phyloP scores from a whole-genome alignment of 1,284 basidiomycete genomes.

The Sanghuangporus weigelae region DNA sequence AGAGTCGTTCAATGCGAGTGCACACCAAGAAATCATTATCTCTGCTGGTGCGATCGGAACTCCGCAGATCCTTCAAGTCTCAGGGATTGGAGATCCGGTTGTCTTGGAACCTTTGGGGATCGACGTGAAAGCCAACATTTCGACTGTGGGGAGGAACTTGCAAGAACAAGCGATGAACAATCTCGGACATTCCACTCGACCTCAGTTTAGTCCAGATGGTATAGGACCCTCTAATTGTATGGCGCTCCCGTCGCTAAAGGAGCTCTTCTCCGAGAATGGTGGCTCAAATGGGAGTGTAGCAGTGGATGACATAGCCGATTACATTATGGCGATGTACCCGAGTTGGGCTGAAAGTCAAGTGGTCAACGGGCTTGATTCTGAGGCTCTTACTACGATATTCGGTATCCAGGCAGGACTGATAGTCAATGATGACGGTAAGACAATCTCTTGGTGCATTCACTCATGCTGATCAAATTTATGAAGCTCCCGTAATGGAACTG shows the following conservation, averaged over 20 bases:
- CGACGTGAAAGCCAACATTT: constrained; percentile 31
- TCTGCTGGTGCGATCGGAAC: constrained; percentile 32
- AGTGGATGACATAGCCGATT: constrained; percentile 23
- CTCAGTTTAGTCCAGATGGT: constrained; percentile 30
- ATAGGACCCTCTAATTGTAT: constrained; percentile 39
- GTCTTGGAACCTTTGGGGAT: constrained; percentile 36
- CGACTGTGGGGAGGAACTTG: constrained; percentile 41
- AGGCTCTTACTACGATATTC: constrained; percentile 37
- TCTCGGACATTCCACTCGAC: constrained; percentile 29
- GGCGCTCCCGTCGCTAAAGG: constrained; percentile 41
- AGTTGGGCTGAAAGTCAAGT: constrained; percentile 40
- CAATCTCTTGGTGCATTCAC: neutral
- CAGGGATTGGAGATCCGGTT: constrained; percentile 40
- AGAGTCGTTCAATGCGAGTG: constrained; percentile 18
- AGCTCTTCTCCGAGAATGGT: constrained; percentile 37
- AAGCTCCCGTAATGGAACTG: constrained; percentile 41
- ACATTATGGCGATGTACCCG: constrained; percentile 30
- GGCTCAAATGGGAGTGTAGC: constrained; percentile 13
- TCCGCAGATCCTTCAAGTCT: constrained; percentile 38
- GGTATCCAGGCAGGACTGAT: constrained; percentile 39
- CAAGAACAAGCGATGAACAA: constrained; percentile 44
- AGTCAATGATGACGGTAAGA: constrained; percentile 38
- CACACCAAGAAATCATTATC: constrained; percentile 29
- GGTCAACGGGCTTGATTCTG: constrained; percentile 31
- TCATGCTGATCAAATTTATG: neutral